phyloP scores from a whole-genome alignment of 2,329 filamentous ascomycete species.

The Thelonectria discophora region DNA sequence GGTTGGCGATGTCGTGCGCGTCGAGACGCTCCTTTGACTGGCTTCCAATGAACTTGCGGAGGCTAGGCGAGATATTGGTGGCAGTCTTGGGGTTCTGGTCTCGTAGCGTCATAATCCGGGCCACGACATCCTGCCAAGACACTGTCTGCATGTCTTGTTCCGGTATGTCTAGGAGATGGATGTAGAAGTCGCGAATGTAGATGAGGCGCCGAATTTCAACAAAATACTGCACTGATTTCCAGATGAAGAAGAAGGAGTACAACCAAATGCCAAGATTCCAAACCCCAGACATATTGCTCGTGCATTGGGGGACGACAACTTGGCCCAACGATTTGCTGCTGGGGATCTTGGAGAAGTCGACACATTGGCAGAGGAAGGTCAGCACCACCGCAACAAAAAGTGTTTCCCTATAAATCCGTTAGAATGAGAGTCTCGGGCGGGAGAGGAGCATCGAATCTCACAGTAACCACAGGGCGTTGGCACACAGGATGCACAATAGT shows the following conservation, averaged over 20 bases:
- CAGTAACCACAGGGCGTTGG: conserved; percentile 76
- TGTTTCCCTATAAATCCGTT: conserved; percentile 66
- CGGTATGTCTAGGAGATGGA: conserved; percentile 82
- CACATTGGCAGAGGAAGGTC: conserved; percentile 85
- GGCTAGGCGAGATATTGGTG: conserved; percentile 59
- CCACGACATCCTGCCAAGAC: conserved; percentile 92
- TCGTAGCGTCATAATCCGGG: conserved; percentile 81
- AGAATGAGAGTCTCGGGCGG: background rate
- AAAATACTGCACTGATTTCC: conserved; percentile 77
- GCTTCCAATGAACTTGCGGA: conserved; percentile 72
- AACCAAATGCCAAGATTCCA: conserved; percentile 86
- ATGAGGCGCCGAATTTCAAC: conserved; percentile 77
- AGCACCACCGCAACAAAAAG: conserved; percentile 84
- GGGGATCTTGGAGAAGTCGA: conserved; percentile 80
- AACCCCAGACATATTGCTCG: conserved; percentile 74
- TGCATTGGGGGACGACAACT: conserved; percentile 76
- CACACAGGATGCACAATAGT: conserved; percentile 83
- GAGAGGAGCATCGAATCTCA: conserved; percentile 53
- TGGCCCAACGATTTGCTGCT: conserved; percentile 66
- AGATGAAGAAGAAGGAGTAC: conserved; percentile 86
- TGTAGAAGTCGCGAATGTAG: conserved; percentile 86
- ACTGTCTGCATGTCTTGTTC: conserved; percentile 90
- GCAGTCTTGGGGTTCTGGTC: conserved; percentile 87
- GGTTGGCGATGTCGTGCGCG: conserved; percentile 95
- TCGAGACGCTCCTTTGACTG: conserved; percentile 95